A percentile compares a stretch with the other conserved stretches of the same genome.
These are phyloP conservation scores for Gentiana dahurica DNA, from an alignment of 257 asterid genomes.

Conservation along the genomic window DNA sequence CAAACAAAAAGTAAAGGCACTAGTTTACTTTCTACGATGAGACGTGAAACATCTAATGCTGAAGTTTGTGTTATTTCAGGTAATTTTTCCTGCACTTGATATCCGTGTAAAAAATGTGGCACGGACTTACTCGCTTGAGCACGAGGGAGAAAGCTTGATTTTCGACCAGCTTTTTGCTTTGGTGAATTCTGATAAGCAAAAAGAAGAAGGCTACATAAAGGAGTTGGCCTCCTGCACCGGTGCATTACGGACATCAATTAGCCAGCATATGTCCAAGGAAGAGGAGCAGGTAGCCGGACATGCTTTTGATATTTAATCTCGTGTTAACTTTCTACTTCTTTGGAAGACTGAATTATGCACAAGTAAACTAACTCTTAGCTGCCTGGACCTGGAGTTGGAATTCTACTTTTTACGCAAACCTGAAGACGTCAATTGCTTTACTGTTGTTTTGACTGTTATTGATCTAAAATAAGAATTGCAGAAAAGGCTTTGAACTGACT, in stretches of 20 bases:
- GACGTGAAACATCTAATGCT: neutral
- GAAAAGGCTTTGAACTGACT: too few relatives aligned
- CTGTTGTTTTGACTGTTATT: too few relatives aligned
- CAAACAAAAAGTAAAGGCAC: too few relatives aligned
- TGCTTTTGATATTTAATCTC: neutral
- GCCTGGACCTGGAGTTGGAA: too few relatives aligned
- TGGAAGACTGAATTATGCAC: too few relatives aligned
- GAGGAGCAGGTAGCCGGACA: conserved; percentile 74
- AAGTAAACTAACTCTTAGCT: too few relatives aligned
- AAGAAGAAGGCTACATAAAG: conserved; percentile 71
- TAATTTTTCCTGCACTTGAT: conserved; percentile 94
- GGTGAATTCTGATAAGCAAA: conserved; percentile 47
- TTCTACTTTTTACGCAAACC: too few relatives aligned
- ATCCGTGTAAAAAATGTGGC: conserved; percentile 99
- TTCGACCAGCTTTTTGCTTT: conserved; percentile 86
- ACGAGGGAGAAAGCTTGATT: conserved; percentile 92
- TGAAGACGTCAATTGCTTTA: too few relatives aligned
- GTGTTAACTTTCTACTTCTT: too few relatives aligned
- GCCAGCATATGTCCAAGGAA: conserved; percentile 99
- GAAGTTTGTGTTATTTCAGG: conserved; percentile 17
- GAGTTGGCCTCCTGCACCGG: conserved; percentile 97
- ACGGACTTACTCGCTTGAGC: conserved; percentile 95
- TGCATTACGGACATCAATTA: conserved; percentile 88
- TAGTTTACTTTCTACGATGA: too few relatives aligned
- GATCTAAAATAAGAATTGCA: too few relatives aligned